Evolutionary conservation across 2,329 filamentous ascomycete genomes (phyloP).

Genomic region (Scleromitrula shiraiana): DNA sequence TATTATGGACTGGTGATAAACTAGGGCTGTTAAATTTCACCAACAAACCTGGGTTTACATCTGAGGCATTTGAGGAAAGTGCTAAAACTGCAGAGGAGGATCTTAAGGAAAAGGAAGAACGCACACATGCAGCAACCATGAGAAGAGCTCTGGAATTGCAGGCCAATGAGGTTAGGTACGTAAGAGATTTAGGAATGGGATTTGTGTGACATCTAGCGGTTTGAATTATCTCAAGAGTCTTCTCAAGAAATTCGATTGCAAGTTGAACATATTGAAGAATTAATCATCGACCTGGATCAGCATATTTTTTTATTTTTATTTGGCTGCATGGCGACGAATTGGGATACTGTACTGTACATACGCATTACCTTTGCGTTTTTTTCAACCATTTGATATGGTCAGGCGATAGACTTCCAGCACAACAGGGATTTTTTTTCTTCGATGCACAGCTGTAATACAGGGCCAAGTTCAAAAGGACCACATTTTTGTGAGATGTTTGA

Average conservation of each 20-base stretch:
- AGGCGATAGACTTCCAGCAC: slow-evolving; percentile 9
- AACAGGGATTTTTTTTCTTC: not conserved
- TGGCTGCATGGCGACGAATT: slow-evolving; percentile 6
- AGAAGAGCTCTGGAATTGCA: slow-evolving; percentile 55
- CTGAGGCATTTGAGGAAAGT: slow-evolving; percentile 43
- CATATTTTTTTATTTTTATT: slow-evolving; percentile 4
- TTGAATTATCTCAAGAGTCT: not conserved
- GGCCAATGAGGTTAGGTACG: slow-evolving; percentile 69
- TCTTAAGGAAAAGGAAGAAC: slow-evolving; percentile 47
- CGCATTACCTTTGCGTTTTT: slow-evolving; percentile 2
- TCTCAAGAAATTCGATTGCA: not conserved
- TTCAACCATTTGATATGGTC: slow-evolving; percentile 11
- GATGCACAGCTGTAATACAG: slow-evolving; percentile 5
- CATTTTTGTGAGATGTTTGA: slow-evolving; percentile 6
- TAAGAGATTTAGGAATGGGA: slow-evolving; percentile 56
- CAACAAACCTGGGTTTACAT: slow-evolving; percentile 38
- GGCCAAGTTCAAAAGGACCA: slow-evolving; percentile 1
- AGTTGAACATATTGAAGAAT: slow-evolving; percentile 1
- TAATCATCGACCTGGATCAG: not conserved
- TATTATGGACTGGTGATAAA: slow-evolving; percentile 84
- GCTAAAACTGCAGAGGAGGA: slow-evolving; percentile 36
- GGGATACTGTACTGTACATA: slow-evolving; percentile 9
- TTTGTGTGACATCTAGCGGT: slow-evolving; percentile 8
- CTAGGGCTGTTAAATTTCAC: slow-evolving; percentile 66
- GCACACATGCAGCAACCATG: slow-evolving; percentile 62